A percentile compares a stretch with the other conserved stretches of the same genome.
These are phyloP conservation scores for Elsinoe perseae DNA, from an alignment of 2,329 filamentous ascomycete genomes.

Conservation along the genomic window DNA sequence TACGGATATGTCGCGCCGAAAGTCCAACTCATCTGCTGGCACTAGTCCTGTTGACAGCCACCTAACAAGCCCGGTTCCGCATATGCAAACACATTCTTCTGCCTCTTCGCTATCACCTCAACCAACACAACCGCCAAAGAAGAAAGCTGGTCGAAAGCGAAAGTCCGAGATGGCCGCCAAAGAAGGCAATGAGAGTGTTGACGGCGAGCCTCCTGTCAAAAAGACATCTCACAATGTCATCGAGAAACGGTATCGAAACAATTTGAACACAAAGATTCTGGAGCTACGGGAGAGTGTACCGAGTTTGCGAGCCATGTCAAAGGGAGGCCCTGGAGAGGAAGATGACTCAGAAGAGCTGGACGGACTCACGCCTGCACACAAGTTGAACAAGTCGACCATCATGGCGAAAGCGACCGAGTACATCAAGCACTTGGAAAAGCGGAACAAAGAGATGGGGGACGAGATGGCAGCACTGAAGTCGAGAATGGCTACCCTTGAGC, in stretches of 20 bases:
- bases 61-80: constrained; percentile 28
- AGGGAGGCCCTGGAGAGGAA: constrained; percentile 49
- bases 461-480: constrained; percentile 75
- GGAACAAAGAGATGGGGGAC: constrained; percentile 71
- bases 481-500: constrained; percentile 57
- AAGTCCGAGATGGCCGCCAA: constrained; percentile 27
- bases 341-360: constrained; percentile 71
- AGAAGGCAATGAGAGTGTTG: constrained; percentile 29
- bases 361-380: constrained; percentile 69
- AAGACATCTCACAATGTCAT: constrained; percentile 99
- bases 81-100: constrained; percentile 24
- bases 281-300: constrained; percentile 87
- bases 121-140: constrained; percentile 25
- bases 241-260: constrained; percentile 92
- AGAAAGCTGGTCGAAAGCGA: constrained; percentile 30
- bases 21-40: constrained; percentile 2
- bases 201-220: constrained; percentile 51
- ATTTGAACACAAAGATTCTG: constrained; percentile 94
- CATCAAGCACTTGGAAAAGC: constrained; percentile 85
- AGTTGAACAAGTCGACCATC: constrained; percentile 96
- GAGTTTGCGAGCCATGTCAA: constrained; percentile 75
- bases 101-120: constrained; percentile 27
- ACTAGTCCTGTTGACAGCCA: constrained; percentile 21
- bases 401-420: constrained; percentile 94
- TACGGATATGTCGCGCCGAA: not conserved